A percentile compares a stretch with the other conserved stretches of the same genome.
phyloP scores from a whole-genome alignment of 352 stramenopile species.

The Phytophthora podocarpi region DNA sequence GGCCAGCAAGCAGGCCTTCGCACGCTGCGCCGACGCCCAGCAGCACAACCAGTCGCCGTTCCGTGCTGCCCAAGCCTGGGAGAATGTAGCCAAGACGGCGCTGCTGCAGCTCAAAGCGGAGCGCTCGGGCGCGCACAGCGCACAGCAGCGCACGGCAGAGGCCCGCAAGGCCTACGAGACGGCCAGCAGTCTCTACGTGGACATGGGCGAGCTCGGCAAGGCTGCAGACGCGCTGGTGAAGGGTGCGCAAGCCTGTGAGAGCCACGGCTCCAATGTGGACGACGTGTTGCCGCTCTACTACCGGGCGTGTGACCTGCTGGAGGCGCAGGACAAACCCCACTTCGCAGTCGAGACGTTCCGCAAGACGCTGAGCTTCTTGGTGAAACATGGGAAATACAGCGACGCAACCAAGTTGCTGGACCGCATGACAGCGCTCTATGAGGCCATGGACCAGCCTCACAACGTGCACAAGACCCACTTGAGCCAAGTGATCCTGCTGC shows the following conservation, averaged over 20 bases:
- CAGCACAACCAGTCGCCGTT: conserved; percentile 78
- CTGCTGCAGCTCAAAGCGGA: conserved; percentile 75
- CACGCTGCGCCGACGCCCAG: conserved; percentile 63
- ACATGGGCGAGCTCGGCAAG: conserved; percentile 87
- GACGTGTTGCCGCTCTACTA: conserved; percentile 67
- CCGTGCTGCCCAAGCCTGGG: conserved; percentile 72
- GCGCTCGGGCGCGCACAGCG: conserved; percentile 32
- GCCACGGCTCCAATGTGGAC: conserved; percentile 36
- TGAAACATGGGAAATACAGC: conserved; percentile 53
- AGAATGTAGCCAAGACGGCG: conserved; percentile 76
- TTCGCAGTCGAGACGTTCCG: conserved; percentile 83
- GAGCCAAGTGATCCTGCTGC: conserved; percentile 68
- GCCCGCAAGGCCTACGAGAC: conserved; percentile 64
- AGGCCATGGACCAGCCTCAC: conserved; percentile 63
- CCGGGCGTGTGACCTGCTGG: conserved; percentile 72
- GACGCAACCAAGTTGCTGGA: conserved; percentile 57
- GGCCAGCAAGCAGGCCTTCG: conserved; percentile 59
- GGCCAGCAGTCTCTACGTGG: conserved; percentile 67
- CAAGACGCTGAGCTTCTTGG: conserved; percentile 78
- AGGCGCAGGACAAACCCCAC: conserved; percentile 83
- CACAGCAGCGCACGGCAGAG: conserved; percentile 45
- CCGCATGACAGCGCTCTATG: conserved; percentile 59
- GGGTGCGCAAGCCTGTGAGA: conserved; percentile 54
- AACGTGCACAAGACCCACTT: conserved; percentile 82
- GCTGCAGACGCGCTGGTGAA: conserved; percentile 80